Percentiles rank a stretch among this genome's conserved stretches.
phyloP scores from a whole-genome alignment of 176 grass and related monocot species.

The Alopecurus myosuroides region DNA sequence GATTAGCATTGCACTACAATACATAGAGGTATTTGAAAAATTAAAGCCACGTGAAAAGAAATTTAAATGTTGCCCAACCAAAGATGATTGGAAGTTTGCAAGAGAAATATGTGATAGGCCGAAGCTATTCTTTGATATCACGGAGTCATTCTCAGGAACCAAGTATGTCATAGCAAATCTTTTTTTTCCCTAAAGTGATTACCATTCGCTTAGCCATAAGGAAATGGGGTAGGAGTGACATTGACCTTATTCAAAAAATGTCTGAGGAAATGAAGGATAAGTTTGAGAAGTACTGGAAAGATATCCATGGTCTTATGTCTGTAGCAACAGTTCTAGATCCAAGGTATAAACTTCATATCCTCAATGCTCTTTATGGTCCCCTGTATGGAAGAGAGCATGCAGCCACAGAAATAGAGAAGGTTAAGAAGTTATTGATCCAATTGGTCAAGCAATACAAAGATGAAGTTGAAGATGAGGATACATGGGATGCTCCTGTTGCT shows the following conservation, averaged over 20 bases:
- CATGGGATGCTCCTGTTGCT: background rate
- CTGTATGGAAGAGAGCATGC: background rate
- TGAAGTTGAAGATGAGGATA: background rate
- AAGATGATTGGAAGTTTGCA: background rate
- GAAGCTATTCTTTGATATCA: conserved; percentile 1
- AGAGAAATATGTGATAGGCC: background rate
- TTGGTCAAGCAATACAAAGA: background rate
- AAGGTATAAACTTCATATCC: background rate
- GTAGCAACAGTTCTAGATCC: background rate
- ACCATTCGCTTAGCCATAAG: conserved; percentile 10
- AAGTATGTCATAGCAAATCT: conserved; percentile 10
- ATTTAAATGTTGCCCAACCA: background rate
- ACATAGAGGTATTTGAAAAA: background rate
- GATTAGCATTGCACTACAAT: background rate
- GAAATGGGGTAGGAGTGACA: background rate
- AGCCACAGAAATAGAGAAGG: background rate
- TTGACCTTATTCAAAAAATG: background rate
- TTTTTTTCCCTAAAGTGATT: conserved; percentile 13
- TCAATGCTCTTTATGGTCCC: background rate
- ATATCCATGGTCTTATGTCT: too few species aligned
- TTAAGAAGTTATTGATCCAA: background rate
- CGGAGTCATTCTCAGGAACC: background rate
- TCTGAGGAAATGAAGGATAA: background rate
- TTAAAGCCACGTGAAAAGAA: background rate
- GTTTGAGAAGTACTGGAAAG: too few species aligned